phyloP scores from a whole-genome alignment of 1,284 basidiomycete species.

The Fomitopsis betulina region DNA sequence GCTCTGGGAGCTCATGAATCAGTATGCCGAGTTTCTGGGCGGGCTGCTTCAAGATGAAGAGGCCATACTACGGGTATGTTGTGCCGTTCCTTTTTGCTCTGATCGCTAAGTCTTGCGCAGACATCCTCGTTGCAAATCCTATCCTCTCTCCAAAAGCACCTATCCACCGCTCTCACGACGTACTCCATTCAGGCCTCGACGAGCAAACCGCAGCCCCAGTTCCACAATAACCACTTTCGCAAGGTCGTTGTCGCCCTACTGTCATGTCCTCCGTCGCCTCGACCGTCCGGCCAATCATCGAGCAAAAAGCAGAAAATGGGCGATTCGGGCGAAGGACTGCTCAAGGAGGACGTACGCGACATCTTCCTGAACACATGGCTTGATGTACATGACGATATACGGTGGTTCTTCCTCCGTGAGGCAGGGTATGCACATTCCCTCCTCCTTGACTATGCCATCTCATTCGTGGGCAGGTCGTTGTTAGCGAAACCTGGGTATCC shows the following conservation, averaged over 20 bases:
- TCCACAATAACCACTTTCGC: constrained; percentile 67
- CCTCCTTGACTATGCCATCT: neutral
- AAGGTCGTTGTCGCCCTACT: constrained; percentile 60
- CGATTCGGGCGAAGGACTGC: constrained; percentile 25
- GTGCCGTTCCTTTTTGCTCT: neutral
- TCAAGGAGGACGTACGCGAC: constrained; percentile 58
- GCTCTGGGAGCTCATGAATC: constrained; percentile 67
- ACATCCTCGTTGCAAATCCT: constrained; percentile 73
- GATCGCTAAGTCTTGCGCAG: constrained; percentile 24
- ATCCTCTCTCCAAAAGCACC: constrained; percentile 77
- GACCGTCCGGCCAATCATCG: constrained; percentile 19
- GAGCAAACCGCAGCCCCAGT: constrained; percentile 43
- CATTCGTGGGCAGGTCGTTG: neutral
- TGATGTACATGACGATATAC: constrained; percentile 82
- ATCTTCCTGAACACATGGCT: constrained; percentile 70
- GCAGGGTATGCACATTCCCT: constrained; percentile 49
- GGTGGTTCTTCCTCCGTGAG: constrained; percentile 92
- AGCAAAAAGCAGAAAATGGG: constrained; percentile 19
- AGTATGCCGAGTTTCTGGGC: constrained; percentile 64
- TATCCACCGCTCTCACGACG: constrained; percentile 61
- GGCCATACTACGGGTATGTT: constrained; percentile 49
- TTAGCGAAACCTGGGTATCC: constrained; percentile 30
- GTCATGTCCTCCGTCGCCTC: constrained; percentile 51
- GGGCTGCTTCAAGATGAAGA: constrained; percentile 74
- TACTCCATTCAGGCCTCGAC: constrained; percentile 14